Base-by-base conservation (phyloP, 805 yeast species). In the Lipomyces yamadae region DNA sequence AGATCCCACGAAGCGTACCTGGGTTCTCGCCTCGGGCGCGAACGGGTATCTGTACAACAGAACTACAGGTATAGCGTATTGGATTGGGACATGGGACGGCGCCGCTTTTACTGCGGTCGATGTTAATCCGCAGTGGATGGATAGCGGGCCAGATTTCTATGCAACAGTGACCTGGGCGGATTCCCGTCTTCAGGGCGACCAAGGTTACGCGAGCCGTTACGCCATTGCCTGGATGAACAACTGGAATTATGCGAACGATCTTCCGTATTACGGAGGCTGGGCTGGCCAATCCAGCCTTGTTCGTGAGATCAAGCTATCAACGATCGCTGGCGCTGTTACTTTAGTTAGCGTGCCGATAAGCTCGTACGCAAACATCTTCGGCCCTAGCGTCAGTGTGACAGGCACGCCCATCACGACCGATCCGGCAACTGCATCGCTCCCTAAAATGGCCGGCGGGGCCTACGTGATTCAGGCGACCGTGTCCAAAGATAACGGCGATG, bases 371-470 rank as follows among this genome's bases (percentile, higher is more conserved):
- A 15, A 15, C 6, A 39, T 4, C 45, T 39, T 39, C 45, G 45
- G 45, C 45, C 13, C 45, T 13, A 15, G 45, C 45, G 18, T 39
- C 45, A 39, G 45, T 39, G 45, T 39, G 45, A 3, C 4, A 15
- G 6, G 45, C 45, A 39, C 4, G 45, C 13, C 45, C 45, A 39
- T 39, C 18, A 39, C 45, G 45, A 39, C 45, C 18, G n/a, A 39
- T n/a, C 45, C 45, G 45, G 18, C 45, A 39, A 39, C 45, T 2
- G 45, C 45, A 39, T 39, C 45, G 45, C 45, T 50, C 32, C 55
- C 55, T 15, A 32, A 4, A 18, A 50, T 50, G 55, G 55, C 33
- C 55, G 55, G 55, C 55, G 55, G 55, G 15, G 55, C 55, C 33
- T 50, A 50, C 55, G 32, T 50, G 33, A 24, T 50, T 50, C 33